phyloP scores from a whole-genome alignment of 2,329 filamentous ascomycete genomes.

The Cordyceps pruinosa region DNA sequence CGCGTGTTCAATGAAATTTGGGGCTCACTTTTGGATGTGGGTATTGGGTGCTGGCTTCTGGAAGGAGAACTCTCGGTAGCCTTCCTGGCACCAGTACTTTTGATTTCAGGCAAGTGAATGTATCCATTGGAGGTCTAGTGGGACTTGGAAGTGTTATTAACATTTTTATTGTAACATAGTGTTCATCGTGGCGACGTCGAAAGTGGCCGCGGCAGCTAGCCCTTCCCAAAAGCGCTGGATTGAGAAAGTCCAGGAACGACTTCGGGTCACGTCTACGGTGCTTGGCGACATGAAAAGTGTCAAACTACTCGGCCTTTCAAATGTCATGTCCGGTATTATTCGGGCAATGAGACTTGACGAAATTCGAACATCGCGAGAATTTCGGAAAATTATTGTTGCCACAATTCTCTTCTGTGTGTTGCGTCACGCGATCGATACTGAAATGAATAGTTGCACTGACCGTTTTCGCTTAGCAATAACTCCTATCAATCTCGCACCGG shows the following conservation, averaged over 20 bases:
- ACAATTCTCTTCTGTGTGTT: constrained; percentile 7
- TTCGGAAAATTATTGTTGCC: constrained; percentile 16
- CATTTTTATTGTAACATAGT: no score
- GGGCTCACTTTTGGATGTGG: constrained; percentile 35
- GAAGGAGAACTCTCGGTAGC: constrained; percentile 37
- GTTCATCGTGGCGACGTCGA: no score
- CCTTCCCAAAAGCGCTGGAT: constrained; percentile 22
- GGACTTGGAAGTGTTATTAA: no score
- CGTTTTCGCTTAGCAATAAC: constrained; percentile 7
- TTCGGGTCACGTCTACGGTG: constrained; percentile 22
- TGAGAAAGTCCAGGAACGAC: constrained; percentile 23
- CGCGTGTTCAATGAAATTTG: constrained; percentile 34
- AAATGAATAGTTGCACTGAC: neutral
- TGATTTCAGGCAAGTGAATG: constrained; percentile 21
- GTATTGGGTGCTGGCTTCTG: constrained; percentile 38
- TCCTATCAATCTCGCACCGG: constrained; percentile 13
- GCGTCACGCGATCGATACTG: no score
- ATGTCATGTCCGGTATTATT: constrained; percentile 15
- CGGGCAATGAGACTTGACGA: constrained; percentile 17
- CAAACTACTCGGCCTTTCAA: constrained; percentile 25
- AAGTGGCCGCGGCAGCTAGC: no score
- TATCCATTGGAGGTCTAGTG: no score
- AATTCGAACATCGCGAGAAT: constrained; percentile 14
- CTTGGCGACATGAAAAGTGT: constrained; percentile 24
- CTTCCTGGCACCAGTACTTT: constrained; percentile 37